Percentiles rank a stretch among this genome's conserved stretches.
These are phyloP conservation scores for Cordyceps tenuipes DNA, from an alignment of 2,329 filamentous ascomycete genomes.

Conservation along the genomic window DNA sequence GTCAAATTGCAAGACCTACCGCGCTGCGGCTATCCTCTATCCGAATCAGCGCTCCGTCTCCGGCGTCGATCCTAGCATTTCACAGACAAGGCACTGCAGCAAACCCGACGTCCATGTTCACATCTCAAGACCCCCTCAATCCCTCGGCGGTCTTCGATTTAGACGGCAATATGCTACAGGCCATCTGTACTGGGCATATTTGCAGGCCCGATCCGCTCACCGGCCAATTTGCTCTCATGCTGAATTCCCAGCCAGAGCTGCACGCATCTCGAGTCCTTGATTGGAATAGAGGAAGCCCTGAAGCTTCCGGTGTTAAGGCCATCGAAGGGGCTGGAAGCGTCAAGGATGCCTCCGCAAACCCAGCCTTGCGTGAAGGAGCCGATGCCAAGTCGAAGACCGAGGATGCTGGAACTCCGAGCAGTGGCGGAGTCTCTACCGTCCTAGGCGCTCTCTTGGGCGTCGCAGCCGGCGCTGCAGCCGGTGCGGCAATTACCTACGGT, in stretches of 20 bases:
- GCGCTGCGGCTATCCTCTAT: conserved; percentile 40
- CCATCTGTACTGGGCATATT: conserved; percentile 39
- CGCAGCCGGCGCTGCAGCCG: conserved; percentile 58
- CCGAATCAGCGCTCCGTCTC: conserved; percentile 60
- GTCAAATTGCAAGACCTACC: conserved; percentile 31
- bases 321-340: not conserved
- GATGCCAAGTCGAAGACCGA: not conserved
- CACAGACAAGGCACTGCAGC: conserved; percentile 61
- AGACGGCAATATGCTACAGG: conserved; percentile 78
- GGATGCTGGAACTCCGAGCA: not conserved
- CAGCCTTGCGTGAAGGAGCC: not conserved
- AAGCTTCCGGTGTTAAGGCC: not conserved
- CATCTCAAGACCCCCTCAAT: not conserved
- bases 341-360: not conserved
- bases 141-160: conserved; percentile 60
- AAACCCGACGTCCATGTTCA: conserved; percentile 36
- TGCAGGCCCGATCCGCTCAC: conserved; percentile 22
- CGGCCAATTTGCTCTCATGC: not conserved
- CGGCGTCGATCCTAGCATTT: conserved; percentile 60
- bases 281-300: not conserved
- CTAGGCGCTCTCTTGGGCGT: conserved; percentile 59
- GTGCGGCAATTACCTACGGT: conserved; percentile 55
- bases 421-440: conserved; percentile 38
- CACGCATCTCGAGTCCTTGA: not conserved
- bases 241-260: not conserved